Conservation (phyloP, 441 rosid genomes). For the Biscutella laevigata region DNA sequence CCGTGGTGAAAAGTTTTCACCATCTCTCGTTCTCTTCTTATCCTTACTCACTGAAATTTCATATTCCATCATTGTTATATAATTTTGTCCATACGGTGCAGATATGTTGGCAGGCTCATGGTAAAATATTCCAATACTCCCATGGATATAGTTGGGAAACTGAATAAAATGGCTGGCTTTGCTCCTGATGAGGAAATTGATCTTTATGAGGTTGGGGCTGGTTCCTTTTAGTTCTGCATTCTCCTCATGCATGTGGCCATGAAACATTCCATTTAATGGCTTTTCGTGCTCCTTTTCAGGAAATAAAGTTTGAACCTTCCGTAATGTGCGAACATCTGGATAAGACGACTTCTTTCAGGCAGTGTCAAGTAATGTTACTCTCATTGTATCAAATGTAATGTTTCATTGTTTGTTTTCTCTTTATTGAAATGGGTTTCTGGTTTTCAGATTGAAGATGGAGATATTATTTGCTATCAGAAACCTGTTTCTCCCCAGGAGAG, state of each 20-base stretch:
- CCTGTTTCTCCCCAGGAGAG: conserved; percentile 44
- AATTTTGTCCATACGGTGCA: conserved; percentile 30
- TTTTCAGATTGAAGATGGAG: conserved; percentile 93
- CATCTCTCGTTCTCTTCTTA: neutral
- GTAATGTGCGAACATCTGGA: conserved; percentile 96
- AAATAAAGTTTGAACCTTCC: conserved; percentile 85
- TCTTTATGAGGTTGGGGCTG: conserved; percentile 69
- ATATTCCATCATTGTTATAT: conserved; percentile 5
- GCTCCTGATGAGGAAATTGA: conserved; percentile 77
- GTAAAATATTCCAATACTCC: conserved; percentile 77
- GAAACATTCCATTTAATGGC: conserved; percentile 7
- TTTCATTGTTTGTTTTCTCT: conserved; percentile 12
- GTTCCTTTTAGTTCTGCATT: neutral
- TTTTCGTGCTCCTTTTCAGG: conserved; percentile 37
- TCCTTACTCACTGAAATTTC: neutral
- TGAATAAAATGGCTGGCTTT: conserved; percentile 89
- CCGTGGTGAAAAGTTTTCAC: neutral
- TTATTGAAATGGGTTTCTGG: conserved; percentile 4
- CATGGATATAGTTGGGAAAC: conserved; percentile 56
- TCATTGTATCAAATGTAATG: neutral
- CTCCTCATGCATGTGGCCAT: conserved; percentile 2
- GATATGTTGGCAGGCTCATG: conserved; percentile 79
- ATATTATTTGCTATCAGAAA: conserved; percentile 91
- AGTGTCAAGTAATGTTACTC: conserved; percentile 56
- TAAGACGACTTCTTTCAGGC: conserved; percentile 61